A percentile compares a stretch with the other conserved stretches of the same genome.
These are phyloP conservation scores for Phytophthora pini DNA, from an alignment of 352 stramenopile genomes.

Conservation along the genomic window DNA sequence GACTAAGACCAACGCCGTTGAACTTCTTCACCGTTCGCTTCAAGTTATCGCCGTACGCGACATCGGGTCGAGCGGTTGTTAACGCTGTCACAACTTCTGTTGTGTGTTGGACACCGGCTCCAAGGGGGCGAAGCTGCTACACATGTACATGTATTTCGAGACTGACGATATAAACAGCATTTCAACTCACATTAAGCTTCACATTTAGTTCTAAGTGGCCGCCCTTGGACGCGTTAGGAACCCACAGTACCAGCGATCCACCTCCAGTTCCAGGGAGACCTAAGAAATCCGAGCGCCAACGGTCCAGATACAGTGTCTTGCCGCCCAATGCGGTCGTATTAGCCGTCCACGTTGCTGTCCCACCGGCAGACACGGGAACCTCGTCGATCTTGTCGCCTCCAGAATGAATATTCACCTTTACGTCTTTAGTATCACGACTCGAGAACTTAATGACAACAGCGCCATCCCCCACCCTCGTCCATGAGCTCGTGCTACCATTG, in stretches of 20 bases:
- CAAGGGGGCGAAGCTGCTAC: no score
- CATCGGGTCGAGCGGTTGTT: no score
- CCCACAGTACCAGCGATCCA: constrained; percentile 59
- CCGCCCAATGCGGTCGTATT: constrained; percentile 34
- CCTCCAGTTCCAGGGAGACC: constrained; percentile 58
- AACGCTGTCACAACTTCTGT: no score
- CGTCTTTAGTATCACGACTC: constrained; percentile 32
- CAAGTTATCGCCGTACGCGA: no score
- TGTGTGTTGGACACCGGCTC: no score
- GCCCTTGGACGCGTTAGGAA: constrained; percentile 38
- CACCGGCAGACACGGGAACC: constrained; percentile 34
- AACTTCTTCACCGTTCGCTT: no score
- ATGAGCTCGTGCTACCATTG: constrained; percentile 39
- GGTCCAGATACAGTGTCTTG: constrained; percentile 71
- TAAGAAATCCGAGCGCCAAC: constrained; percentile 53
- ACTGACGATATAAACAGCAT: not conserved
- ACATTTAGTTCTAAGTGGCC: constrained; percentile 37
- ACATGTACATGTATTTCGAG: no score
- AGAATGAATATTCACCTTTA: constrained; percentile 47
- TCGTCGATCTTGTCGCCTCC: constrained; percentile 36
- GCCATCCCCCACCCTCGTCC: constrained; percentile 22
- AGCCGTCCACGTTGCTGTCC: constrained; percentile 37
- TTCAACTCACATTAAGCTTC: constrained; percentile 7
- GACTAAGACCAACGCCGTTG: no score
- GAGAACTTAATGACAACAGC: constrained; percentile 24